Base-by-base conservation (phyloP, 2,329 filamentous ascomycete species). In the Colletotrichum tropicicola region DNA sequence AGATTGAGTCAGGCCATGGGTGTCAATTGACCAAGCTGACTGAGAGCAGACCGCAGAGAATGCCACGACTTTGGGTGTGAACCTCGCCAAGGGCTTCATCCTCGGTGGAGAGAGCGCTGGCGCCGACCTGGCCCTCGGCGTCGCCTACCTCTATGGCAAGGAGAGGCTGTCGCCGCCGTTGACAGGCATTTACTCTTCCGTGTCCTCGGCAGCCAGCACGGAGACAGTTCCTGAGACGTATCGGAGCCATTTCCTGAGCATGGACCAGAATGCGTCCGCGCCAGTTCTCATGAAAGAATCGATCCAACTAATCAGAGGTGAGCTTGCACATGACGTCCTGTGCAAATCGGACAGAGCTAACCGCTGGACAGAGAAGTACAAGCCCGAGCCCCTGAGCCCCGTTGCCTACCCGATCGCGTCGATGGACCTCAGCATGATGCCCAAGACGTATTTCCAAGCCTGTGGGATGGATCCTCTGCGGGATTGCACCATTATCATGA, bases 371-470 rank as follows among this genome's bases (percentile, higher is more conserved):
- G 72, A 68, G 17, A 68, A 68, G 7, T 74, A 77, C 53, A 71
- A 72, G 30, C 68, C 70, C 7, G 70, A 72, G 15, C 57, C 58
- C 8, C 68, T 23, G 10, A 73, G 68, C 48, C 72, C 73, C 17
- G 57, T 74, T 3, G 72, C 68, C 12, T 72, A 69, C 12, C 73
- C 75, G 2, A 44, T 75, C n/a, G 51, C 59, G 13, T 70, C 68
- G 4, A 62, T 68, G 5, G 66, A 70, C 13, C 68, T 70, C 44
- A 65, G 44, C 4, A 66, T 68, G 3, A 65, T 75, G 13, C 74
- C 73, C 10, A 75, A 69, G 65, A 75, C 74, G 7, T 77, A 76
- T 51, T 75, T 77, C 19, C 74, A 76, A 43, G 68, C 68, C 6
- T 76, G 70, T 28, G 74, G 74, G 2, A 49, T 73, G 10, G 75